Base-by-base conservation (phyloP, 1,284 basidiomycete species). In the Leccinum angustisporum region DNA sequence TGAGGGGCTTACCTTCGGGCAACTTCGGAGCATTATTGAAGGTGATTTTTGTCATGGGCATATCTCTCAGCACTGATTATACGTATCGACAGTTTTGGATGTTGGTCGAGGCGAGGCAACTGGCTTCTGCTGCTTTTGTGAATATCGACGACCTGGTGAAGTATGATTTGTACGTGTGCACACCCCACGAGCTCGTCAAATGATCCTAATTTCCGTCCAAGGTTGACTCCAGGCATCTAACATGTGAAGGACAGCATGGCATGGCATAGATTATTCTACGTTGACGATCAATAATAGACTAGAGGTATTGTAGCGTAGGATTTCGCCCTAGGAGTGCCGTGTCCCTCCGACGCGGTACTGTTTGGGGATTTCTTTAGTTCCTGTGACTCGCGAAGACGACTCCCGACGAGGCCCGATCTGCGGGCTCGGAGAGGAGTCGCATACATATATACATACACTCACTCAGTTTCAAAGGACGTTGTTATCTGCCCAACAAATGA, bases 21-120 rank as follows among this genome's bases (percentile, higher is more conserved):
- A 87, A 93, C 70, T 76, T 96, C 14, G 90, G 90, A 33, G 86
- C 92, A 0, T 87, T 97, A 80, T 76, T 95, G 66, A 97, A 97
- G 85, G 91, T 91, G 56, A 61, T 81, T 70, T 30, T 10, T 51
- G 48, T 56, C 16, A 21, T 34, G 13, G 11, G 16, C 31, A 18
- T 57, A 18, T 50, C 31, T 11, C 21, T 40, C 21, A 50, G 38
- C 61, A 30, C 63, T 64, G 25, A 60, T 56, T 55, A 33, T 54
- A 7, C 54, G 2, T 54, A 60, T 43, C 54, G 52, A 40, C 57
- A 93, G 91, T 81, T 95, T 50, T 97, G 95, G 95, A 83, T 96
- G 18, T 94, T 88, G 85, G 81, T 95, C 58, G 95, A 98, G 78
- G 94, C 94, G 13, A 83, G 95, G 61, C 87, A 92, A 63, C 81